Base-by-base conservation (phyloP, 306 rosid species). In the Cicer arietinum region DNA sequence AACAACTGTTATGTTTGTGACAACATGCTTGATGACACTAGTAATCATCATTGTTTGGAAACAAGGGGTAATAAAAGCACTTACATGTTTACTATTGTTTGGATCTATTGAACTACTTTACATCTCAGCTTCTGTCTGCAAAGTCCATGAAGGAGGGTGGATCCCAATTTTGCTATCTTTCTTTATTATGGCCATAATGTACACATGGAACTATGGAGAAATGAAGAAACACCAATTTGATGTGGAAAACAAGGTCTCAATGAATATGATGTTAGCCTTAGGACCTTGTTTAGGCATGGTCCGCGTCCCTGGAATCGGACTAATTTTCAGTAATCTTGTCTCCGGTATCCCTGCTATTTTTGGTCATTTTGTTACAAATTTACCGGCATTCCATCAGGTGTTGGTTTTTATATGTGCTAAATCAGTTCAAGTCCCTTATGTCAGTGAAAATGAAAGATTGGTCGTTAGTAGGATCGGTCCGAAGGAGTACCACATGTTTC, bases 21-120 rank as follows among this genome's bases (percentile, higher is more conserved):
- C 85, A 71, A 81, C 85, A 57, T 81, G 91, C 75, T 81, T 92
- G 83, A 90, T 90, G 96, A 69, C 87, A 44, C 80, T 92, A 17
- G 90, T 89, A 52, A 89, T 89, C 52, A 52, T 86, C 25, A 79
- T 89, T 10, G 89, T 90, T 25, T 89, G 96, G 98, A 89, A 89
- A 81, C 72, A 80, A 73, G 87, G 80, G 25, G 68, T 85, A 30
- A 11, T 77, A 10, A 75, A 42, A 64, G 88, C 90, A 71, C 35
- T 90, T 40, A 52, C 61, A 25, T 81, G 75, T 72, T 71, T 77
- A 45, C 44, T 77, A 1, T 57, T 81, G 48, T 81, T 81, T 65
- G 85, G 85, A 48, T 71, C 85, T 1, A 66, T 76, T 56, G 85
- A 81, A 47, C 75, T 81, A 17, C 75, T 81, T 2, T 81, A 81